These are phyloP conservation scores for Staphylotrichum tortipilum DNA, from an alignment of 495 filamentous ascomycete species.

Conservation along the genomic window DNA sequence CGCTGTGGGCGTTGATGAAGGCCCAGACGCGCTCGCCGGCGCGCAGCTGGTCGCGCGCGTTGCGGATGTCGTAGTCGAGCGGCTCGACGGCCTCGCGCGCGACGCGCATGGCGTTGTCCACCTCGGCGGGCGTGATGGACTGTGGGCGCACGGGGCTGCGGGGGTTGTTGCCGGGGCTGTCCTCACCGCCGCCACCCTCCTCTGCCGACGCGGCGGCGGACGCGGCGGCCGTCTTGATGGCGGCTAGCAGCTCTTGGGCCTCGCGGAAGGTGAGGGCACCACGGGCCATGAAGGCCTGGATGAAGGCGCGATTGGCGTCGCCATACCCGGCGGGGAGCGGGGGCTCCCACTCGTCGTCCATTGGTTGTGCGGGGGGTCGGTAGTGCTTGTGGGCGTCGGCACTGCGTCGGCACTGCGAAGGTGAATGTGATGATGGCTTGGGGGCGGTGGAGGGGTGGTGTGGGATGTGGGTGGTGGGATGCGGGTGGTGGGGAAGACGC, in stretches of 20 bases:
- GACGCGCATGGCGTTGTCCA: slow-evolving; percentile 57
- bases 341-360: slow-evolving; percentile 25
- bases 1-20: slow-evolving; percentile 81
- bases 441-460: no score
- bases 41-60: slow-evolving; percentile 52
- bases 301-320: slow-evolving; percentile 80
- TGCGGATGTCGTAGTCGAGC: slow-evolving; percentile 82
- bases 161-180: no score
- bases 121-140: slow-evolving; percentile 58
- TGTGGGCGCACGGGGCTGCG: slow-evolving; percentile 30
- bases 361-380: background rate
- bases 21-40: slow-evolving; percentile 51
- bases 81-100: slow-evolving; percentile 64
- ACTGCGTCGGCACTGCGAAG: no score
- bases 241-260: slow-evolving; percentile 62
- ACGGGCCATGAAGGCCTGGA: slow-evolving; percentile 80
- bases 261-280: slow-evolving; percentile 67
- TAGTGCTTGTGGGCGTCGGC: no score
- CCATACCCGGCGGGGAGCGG: slow-evolving; percentile 25
- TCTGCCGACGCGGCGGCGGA: no score
- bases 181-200: no score
- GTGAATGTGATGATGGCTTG: no score
- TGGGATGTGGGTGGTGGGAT: no score
- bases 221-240: slow-evolving; percentile 55
- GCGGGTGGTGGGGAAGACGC: no score